Conservation (phyloP, 1,284 basidiomycete species). For the Tilletia caries region DNA sequence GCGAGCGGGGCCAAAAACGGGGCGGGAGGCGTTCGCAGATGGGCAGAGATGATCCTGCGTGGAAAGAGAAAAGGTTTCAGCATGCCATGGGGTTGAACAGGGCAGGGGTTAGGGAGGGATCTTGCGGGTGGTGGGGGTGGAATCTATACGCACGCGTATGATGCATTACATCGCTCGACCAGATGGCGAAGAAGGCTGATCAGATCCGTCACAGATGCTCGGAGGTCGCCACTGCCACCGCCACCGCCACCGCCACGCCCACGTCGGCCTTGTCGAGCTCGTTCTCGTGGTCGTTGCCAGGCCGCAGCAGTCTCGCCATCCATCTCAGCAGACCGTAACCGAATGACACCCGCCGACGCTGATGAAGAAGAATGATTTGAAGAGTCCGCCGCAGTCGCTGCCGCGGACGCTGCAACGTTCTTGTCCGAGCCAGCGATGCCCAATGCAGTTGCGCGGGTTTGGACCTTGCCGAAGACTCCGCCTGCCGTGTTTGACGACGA, state of each 20-base stretch:
- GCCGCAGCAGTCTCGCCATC: not conserved
- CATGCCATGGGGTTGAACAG: not conserved
- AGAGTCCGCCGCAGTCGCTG: not conserved
- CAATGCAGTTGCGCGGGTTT: not conserved
- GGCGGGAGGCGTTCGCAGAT: not conserved
- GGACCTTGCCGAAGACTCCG: constrained; percentile 7
- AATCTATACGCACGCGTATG: not conserved
- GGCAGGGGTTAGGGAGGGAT: too few species aligned
- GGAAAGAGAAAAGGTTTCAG: not conserved
- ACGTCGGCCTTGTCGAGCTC: not conserved
- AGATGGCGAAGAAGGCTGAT: constrained; percentile 5
- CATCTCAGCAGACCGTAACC: too few species aligned
- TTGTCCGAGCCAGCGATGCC: not conserved
- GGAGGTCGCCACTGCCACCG: not conserved
- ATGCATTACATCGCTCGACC: not conserved
- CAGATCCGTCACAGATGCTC: not conserved
- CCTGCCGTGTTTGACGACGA: not conserved
- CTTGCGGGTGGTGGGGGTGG: too few species aligned
- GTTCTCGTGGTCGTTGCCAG: not conserved
- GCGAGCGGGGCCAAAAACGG: constrained; percentile 2
- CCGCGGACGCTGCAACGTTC: too few species aligned
- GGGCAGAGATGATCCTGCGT: not conserved
- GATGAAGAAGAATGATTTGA: too few species aligned
- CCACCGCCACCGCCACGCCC: not conserved
- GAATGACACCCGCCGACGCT: too few species aligned